Evolutionary conservation across 2,329 filamentous ascomycete genomes (phyloP).

Genomic region (Chaetoscypha palmicola): DNA sequence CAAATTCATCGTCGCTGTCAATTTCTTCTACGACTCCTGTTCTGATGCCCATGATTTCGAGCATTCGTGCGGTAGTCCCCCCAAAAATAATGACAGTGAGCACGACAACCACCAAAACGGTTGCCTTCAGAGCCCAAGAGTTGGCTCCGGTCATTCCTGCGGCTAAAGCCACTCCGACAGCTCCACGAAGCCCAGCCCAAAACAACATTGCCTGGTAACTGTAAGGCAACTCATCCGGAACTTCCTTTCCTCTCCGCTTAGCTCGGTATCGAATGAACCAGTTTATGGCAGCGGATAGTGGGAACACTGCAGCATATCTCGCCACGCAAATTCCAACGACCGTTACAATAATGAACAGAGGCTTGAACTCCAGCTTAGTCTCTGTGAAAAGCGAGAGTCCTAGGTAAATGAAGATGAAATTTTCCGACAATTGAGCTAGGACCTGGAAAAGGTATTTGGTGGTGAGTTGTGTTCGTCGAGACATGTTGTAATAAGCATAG

Average conservation of each 20-base stretch:
- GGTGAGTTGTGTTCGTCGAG: slow-evolving; percentile 88
- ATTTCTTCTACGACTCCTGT: slow-evolving; percentile 96
- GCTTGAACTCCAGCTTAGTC: slow-evolving; percentile 79
- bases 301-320: slow-evolving; percentile 91
- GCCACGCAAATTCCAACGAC: slow-evolving; percentile 87
- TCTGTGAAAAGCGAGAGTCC: slow-evolving; percentile 94
- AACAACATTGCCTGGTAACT: slow-evolving; percentile 99
- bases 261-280: slow-evolving; percentile 86
- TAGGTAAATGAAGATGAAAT: slow-evolving; percentile 99
- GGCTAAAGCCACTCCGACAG: slow-evolving; percentile 89
- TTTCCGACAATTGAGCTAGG: slow-evolving; percentile 90
- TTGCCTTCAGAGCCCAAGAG: slow-evolving; percentile 76
- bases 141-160: slow-evolving; percentile 80
- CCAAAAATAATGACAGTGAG: slow-evolving; percentile 98
- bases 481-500: slow-evolving; percentile 99
- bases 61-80: slow-evolving; percentile 92
- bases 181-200: slow-evolving; percentile 92
- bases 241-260: slow-evolving; percentile 65
- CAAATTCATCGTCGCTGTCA: slow-evolving; percentile 96
- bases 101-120: slow-evolving; percentile 95
- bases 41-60: slow-evolving; percentile 93
- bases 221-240: slow-evolving; percentile 82
- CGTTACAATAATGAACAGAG: slow-evolving; percentile 88
- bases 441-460: slow-evolving; percentile 98
- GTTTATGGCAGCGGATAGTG: slow-evolving; percentile 82